These are phyloP conservation scores for Epichloe sibirici DNA, from an alignment of 2,329 filamentous ascomycete species.

Conservation along the genomic window DNA sequence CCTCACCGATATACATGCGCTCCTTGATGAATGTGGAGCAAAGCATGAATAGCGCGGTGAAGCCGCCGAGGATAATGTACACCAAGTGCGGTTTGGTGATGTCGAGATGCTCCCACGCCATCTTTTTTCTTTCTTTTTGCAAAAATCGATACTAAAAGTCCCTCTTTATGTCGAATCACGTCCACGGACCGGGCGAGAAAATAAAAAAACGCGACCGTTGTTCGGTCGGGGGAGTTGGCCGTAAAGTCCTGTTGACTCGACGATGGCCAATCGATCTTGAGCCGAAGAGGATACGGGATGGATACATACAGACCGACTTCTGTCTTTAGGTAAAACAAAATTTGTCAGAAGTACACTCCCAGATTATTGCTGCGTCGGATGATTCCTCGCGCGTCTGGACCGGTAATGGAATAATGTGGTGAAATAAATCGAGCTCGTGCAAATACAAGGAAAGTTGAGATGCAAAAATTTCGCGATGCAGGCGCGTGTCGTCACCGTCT, in stretches of 20 bases:
- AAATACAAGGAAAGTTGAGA: not conserved
- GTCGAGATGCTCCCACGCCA: conserved; percentile 70
- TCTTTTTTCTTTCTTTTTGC: conserved; percentile 19
- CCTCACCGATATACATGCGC: conserved; percentile 95
- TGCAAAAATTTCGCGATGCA: not conserved
- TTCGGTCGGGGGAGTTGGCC: conserved; percentile 1
- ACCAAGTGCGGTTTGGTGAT: conserved; percentile 95
- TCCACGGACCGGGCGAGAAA: conserved; percentile 1
- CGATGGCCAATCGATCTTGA: conserved; percentile 7
- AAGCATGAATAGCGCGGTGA: conserved; percentile 96
- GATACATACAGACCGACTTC: conserved; percentile 7
- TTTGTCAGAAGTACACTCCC: no score
- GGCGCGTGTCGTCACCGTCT: not conserved
- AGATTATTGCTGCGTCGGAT: not conserved
- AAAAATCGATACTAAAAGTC: no score
- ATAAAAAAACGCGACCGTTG: not conserved
- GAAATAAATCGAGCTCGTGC: not conserved
- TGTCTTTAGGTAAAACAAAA: not conserved
- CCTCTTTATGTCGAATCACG: not conserved
- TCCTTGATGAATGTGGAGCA: conserved; percentile 98
- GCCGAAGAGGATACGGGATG: conserved; percentile 4
- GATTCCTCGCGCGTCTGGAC: not conserved
- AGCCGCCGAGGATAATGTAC: conserved; percentile 95
- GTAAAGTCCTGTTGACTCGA: conserved; percentile 2
- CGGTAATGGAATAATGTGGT: not conserved